Conservation (phyloP, 2,329 filamentous ascomycete genomes). For the Phyllachora maydis region DNA sequence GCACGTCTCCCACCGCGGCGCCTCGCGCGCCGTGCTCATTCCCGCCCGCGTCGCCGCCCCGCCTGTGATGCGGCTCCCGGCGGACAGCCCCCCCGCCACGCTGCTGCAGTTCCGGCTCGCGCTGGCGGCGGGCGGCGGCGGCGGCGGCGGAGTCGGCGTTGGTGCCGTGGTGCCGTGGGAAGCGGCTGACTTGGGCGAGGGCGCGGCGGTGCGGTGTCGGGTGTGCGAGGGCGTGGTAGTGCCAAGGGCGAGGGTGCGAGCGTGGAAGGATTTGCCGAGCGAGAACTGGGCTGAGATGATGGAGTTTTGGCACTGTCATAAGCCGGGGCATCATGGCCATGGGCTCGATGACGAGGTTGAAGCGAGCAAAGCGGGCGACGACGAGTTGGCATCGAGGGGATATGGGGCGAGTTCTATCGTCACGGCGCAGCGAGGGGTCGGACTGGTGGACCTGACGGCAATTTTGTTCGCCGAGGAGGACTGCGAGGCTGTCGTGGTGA, state of each 20-base stretch:
- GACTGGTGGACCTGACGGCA: constrained; percentile 63
- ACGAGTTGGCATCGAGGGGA: constrained; percentile 41
- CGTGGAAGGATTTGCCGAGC: constrained; percentile 90
- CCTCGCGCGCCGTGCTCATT: too few species aligned
- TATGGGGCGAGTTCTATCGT: constrained; percentile 71
- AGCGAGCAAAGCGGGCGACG: constrained; percentile 13
- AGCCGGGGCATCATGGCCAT: constrained; percentile 41
- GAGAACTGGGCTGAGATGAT: constrained; percentile 99
- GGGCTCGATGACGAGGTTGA: constrained; percentile 10
- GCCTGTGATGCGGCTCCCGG: constrained; percentile 9
- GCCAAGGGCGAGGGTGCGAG: constrained; percentile 17
- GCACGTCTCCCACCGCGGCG: constrained; percentile 26
- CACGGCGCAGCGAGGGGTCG: constrained; percentile 40
- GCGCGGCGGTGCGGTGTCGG: constrained; percentile 20
- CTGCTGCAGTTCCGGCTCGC: constrained; percentile 25
- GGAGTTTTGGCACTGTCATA: constrained; percentile 99
- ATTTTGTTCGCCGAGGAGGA: constrained; percentile 53
- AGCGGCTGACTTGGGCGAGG: constrained; percentile 21
- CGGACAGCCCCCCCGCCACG: constrained; percentile 10
- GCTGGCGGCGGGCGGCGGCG: constrained; percentile 8
- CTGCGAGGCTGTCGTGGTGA: constrained; percentile 26
- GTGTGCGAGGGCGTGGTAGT: constrained; percentile 18
- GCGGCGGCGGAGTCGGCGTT: constrained; percentile 6
- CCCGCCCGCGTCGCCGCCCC: too few species aligned
- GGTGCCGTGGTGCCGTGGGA: constrained; percentile 29